phyloP scores from a whole-genome alignment of 495 filamentous ascomycete species.

The Letharia lupina region DNA sequence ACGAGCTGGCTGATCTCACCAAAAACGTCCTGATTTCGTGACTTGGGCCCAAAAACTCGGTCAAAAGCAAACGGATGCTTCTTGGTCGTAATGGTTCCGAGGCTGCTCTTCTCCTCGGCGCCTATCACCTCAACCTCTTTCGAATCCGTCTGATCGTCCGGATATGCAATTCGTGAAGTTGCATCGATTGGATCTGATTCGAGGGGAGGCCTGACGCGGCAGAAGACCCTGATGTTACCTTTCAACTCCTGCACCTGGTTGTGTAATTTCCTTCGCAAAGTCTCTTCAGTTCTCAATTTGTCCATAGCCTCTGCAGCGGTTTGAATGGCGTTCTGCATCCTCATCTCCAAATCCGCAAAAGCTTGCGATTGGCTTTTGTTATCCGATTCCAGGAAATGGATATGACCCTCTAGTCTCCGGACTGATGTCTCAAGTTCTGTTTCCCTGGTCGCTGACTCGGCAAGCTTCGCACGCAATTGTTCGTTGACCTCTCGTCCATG shows the following conservation, averaged over 20 bases:
- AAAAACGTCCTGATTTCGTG: slow-evolving; percentile 81
- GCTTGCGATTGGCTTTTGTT: slow-evolving; percentile 75
- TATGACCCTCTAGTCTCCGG: slow-evolving; percentile 63
- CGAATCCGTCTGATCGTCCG: slow-evolving; percentile 65
- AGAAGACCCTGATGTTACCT: slow-evolving; percentile 98
- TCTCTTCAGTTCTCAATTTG: slow-evolving; percentile 86
- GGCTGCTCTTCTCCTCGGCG: slow-evolving; percentile 71
- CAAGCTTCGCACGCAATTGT: slow-evolving; percentile 52
- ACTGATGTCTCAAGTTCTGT: slow-evolving; percentile 64
- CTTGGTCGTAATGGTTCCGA: slow-evolving; percentile 66
- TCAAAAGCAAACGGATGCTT: slow-evolving; percentile 87
- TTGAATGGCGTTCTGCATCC: slow-evolving; percentile 66
- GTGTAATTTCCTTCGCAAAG: slow-evolving; percentile 81
- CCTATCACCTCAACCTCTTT: slow-evolving; percentile 81
- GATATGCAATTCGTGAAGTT: slow-evolving; percentile 63
- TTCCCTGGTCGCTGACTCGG: slow-evolving; percentile 53
- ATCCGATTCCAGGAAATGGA: slow-evolving; percentile 82
- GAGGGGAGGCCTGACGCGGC: slow-evolving; percentile 81
- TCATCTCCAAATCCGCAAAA: slow-evolving; percentile 65
- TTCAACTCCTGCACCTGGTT: slow-evolving; percentile 99
- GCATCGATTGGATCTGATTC: slow-evolving; percentile 46
- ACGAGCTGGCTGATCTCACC: slow-evolving; percentile 96
- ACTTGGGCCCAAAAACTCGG: slow-evolving; percentile 73
- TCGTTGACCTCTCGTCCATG: slow-evolving; percentile 47
- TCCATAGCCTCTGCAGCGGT: slow-evolving; percentile 61